phyloP scores from a whole-genome alignment of 495 filamentous ascomycete genomes.

The Parathielavia appendiculata region DNA sequence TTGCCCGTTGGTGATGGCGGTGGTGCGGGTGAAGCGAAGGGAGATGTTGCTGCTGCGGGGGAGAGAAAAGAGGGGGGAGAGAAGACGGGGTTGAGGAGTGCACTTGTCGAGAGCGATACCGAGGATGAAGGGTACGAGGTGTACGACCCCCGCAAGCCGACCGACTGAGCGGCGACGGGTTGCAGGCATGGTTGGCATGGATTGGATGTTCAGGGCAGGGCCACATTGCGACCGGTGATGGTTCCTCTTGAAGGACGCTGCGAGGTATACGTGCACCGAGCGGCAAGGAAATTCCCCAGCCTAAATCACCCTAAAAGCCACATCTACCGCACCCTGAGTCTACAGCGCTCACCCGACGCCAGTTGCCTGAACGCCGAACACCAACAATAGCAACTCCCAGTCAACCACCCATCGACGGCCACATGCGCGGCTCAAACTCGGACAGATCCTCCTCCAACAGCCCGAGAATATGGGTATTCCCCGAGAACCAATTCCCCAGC shows the following conservation, averaged over 20 bases:
- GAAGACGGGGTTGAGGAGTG: slow-evolving; percentile 20
- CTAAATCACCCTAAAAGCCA: not conserved
- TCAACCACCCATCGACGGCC: slow-evolving; percentile 20
- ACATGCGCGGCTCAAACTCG: slow-evolving; percentile 39
- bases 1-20: slow-evolving; percentile 33
- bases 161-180: slow-evolving; percentile 37
- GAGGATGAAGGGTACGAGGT: slow-evolving; percentile 55
- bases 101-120: slow-evolving; percentile 50
- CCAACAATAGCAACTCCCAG: not conserved
- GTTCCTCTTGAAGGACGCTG: no score
- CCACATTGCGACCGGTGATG: no score
- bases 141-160: slow-evolving; percentile 51
- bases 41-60: slow-evolving; percentile 14
- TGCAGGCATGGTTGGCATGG: not conserved
- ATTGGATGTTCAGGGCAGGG: no score
- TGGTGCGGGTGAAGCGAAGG: slow-evolving; percentile 8
- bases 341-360: not conserved
- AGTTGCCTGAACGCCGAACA: slow-evolving; percentile 3
- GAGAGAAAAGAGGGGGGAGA: slow-evolving; percentile 19
- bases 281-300: no score
- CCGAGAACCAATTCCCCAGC: slow-evolving; percentile 63
- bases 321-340: not conserved
- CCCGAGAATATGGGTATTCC: slow-evolving; percentile 60
- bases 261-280: no score
- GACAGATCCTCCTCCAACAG: slow-evolving; percentile 57